A percentile compares a stretch with the other conserved stretches of the same genome.
These are phyloP conservation scores for Fusarium agapanthi DNA, from an alignment of 2,329 filamentous ascomycete genomes.

Conservation along the genomic window DNA sequence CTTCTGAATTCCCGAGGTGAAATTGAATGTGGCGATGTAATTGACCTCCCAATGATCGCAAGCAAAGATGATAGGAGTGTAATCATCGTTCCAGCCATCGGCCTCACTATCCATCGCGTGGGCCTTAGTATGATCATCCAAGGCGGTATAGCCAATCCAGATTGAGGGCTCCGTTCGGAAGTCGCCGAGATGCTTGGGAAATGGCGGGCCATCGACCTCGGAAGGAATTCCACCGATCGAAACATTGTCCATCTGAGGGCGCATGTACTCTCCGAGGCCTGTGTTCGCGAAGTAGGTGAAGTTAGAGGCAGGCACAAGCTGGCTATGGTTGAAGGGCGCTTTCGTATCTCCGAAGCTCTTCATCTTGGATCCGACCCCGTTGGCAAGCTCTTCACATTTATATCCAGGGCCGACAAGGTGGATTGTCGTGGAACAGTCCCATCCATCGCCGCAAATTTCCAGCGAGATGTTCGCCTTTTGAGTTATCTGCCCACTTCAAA, in stretches of 20 bases:
- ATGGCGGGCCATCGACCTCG: background rate
- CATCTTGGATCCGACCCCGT: background rate
- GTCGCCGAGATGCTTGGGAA: slow-evolving; percentile 21
- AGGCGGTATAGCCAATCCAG: slow-evolving; percentile 32
- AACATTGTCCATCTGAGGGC: slow-evolving; percentile 18
- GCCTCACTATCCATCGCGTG: background rate
- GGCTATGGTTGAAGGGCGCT: slow-evolving; percentile 27
- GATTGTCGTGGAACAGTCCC: slow-evolving; percentile 36
- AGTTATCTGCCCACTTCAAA: slow-evolving; percentile 17
- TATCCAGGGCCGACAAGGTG: slow-evolving; percentile 35
- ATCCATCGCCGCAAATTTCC: slow-evolving; percentile 24
- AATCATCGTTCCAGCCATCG: slow-evolving; percentile 24
- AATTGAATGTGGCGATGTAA: slow-evolving; percentile 29
- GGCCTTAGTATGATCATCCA: background rate
- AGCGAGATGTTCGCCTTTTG: slow-evolving; percentile 7
- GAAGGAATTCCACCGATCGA: background rate
- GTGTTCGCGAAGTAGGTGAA: slow-evolving; percentile 22
- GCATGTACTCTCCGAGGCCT: slow-evolving; percentile 25
- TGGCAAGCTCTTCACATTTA: slow-evolving; percentile 29
- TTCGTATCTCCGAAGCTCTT: slow-evolving; percentile 1
- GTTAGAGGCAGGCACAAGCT: slow-evolving; percentile 19
- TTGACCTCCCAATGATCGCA: slow-evolving; percentile 38
- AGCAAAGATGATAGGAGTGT: slow-evolving; percentile 21
- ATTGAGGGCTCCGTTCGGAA: slow-evolving; percentile 30
- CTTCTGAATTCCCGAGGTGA: slow-evolving; percentile 20